Evolutionary conservation across 768 basidiomycete species (phyloP).

Genomic region (Piloderma croceum): DNA sequence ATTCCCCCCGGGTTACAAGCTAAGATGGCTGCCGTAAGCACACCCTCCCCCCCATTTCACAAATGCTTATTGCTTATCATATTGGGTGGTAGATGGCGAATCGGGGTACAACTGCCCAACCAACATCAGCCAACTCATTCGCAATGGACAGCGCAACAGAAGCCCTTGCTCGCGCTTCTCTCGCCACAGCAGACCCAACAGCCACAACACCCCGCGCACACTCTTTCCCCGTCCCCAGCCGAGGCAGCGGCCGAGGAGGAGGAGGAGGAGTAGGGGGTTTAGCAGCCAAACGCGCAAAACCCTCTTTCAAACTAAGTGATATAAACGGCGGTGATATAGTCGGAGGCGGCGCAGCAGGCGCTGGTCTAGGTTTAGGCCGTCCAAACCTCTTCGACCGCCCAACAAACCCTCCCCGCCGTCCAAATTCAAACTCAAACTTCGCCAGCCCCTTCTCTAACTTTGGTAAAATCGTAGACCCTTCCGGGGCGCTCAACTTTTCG

Average conservation of each 20-base stretch:
- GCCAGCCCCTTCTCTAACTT: conserved; percentile 89
- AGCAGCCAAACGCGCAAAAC: conserved; percentile 40
- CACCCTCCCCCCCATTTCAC: background rate
- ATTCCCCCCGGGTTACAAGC: conserved; percentile 89
- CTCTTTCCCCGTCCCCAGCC: conserved; percentile 29
- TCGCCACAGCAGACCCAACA: conserved; percentile 18
- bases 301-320: conserved; percentile 57
- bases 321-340: conserved; percentile 42
- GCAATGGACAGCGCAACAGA: conserved; percentile 38
- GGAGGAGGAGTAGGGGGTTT: conserved; percentile 35
- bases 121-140: conserved; percentile 20
- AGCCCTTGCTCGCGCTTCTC: conserved; percentile 32
- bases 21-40: conserved; percentile 84
- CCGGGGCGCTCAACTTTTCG: conserved; percentile 89
- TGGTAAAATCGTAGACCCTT: conserved; percentile 91
- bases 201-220: conserved; percentile 21
- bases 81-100: conserved; percentile 46
- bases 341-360: conserved; percentile 50
- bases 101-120: conserved; percentile 23
- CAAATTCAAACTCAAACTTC: conserved; percentile 39
- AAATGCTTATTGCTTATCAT: too few species aligned
- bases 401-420: conserved; percentile 29
- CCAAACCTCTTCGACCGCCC: conserved; percentile 47
- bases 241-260: conserved; percentile 18
- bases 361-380: conserved; percentile 67